Base-by-base conservation (phyloP, 306 rosid species). In the Vachellia collinsii region DNA sequence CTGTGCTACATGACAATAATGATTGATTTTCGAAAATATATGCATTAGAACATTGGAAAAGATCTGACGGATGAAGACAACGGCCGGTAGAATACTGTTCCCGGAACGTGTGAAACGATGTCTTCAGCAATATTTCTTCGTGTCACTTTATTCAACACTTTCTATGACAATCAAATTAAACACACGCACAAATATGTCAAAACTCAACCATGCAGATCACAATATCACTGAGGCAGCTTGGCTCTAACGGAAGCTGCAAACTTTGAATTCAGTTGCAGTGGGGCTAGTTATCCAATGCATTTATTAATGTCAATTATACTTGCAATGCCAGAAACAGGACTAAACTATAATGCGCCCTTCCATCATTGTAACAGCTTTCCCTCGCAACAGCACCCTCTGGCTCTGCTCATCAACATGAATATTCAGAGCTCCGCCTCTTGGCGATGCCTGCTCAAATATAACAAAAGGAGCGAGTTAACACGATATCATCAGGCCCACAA, bases 361-460 rank as follows among this genome's bases (percentile, higher is more conserved):
- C 92, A 91, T 92, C 22, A 90, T 87, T 10, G 87, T 86, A 71
- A 91, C 73, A 43, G 91, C 97, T 79, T 90, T 92, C 56, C 97
- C 97, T 10, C 86, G 94, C 84, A 91, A 72, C 39, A 85, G 59
- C 51, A 94, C 97, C 63, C 91, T 88, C 54, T 89, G 91, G 44
- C 83, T 90, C 82, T 86, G 84, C 66, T 92, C 90, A 50, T 92
- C 91, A 20, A 85, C 19, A 88, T 84, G 94, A 81, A 90, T 70
- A 66, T 82, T 70, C 39, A 94, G 29, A 70, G 68, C 84, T 83
- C 94, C 98, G 19, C 98, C 91, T 82, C 97, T 87, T 0, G 85
- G 81, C 22, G 98, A 94, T 74, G 98, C 97, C 98, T 92, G 69
- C 39, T 20, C 74, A 82, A 29, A 79, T 29, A 34, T 50, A 64